Percentiles rank a stretch among this genome's conserved stretches.
Conservation (phyloP, 257 asterid species). For the Anisodus tanguticus region DNA sequence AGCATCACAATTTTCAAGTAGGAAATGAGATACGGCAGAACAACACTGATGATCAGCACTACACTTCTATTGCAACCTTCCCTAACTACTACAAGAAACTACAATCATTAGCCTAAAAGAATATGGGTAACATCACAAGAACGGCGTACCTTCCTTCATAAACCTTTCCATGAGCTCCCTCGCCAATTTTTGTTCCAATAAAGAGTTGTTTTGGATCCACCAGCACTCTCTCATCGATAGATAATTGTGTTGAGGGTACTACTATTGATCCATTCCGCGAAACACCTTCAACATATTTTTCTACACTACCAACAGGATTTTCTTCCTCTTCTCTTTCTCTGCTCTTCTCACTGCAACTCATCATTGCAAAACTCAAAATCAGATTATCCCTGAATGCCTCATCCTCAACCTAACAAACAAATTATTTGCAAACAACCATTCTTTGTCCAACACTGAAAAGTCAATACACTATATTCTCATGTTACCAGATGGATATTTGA, state of each 20-base stretch:
- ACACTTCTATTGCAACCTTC: conserved; percentile 2
- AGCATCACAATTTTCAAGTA: conserved; percentile 25
- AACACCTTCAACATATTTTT: conserved; percentile 57
- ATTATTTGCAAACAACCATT: conserved; percentile 32
- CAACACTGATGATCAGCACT: not conserved
- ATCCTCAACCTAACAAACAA: conserved; percentile 38
- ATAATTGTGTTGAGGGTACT: conserved; percentile 43
- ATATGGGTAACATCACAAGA: conserved; percentile 20
- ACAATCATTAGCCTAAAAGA: not conserved
- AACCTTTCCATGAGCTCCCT: conserved; percentile 99
- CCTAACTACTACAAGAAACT: not conserved
- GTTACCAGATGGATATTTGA: conserved; percentile 25
- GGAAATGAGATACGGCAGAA: conserved; percentile 7
- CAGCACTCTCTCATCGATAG: conserved; percentile 76
- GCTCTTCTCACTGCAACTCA: conserved; percentile 78
- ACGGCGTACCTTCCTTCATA: conserved; percentile 80
- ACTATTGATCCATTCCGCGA: conserved; percentile 60
- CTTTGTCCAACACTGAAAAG: conserved; percentile 28
- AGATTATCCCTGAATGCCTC: conserved; percentile 60
- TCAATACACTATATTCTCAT: conserved; percentile 33
- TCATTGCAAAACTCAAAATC: conserved; percentile 41
- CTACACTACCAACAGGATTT: conserved; percentile 37
- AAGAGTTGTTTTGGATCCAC: conserved; percentile 83
- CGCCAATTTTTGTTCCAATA: conserved; percentile 87
- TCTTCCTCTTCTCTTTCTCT: conserved; percentile 49